Conservation (phyloP, 768 basidiomycete species). For the Cytidiella melzeri region DNA sequence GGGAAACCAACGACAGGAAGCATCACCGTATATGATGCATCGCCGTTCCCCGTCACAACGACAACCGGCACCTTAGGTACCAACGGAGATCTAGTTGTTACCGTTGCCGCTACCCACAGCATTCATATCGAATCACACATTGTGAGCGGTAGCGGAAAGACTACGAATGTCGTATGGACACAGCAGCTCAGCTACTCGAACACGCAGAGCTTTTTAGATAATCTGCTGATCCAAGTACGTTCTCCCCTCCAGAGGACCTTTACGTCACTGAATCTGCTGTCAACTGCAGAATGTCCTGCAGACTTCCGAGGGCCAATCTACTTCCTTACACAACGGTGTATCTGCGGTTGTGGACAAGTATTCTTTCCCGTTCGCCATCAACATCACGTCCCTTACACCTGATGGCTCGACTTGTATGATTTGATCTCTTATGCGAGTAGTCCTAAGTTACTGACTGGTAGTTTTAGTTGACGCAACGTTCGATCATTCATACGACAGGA, state of each 20-base stretch:
- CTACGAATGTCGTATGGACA: slow-evolving; percentile 50
- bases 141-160: slow-evolving; percentile 52
- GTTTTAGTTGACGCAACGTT: slow-evolving; percentile 45
- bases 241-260: too few relatives aligned
- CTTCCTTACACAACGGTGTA: slow-evolving; percentile 44
- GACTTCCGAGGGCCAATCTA: slow-evolving; percentile 39
- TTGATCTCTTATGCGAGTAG: not conserved
- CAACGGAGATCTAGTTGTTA: slow-evolving; percentile 48
- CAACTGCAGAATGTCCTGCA: slow-evolving; percentile 41
- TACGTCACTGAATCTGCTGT: not conserved
- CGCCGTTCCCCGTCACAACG: slow-evolving; percentile 48
- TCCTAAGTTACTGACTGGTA: not conserved
- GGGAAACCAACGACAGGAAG: slow-evolving; percentile 59
- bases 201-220: slow-evolving; percentile 51
- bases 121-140: slow-evolving; percentile 60
- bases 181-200: slow-evolving; percentile 60
- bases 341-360: slow-evolving; percentile 43
- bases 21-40: slow-evolving; percentile 52
- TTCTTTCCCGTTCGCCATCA: slow-evolving; percentile 45
- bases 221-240: slow-evolving; percentile 36
- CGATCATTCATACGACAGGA: slow-evolving; percentile 66
- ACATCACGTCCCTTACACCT: slow-evolving; percentile 28
- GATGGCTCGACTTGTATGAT: slow-evolving; percentile 29
- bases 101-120: slow-evolving; percentile 51
- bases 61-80: slow-evolving; percentile 37